Evolutionary conservation across 306 rosid genomes (phyloP), one percentile per base, ranked within the genome.

Genomic region (Alnus glutinosa): DNA sequence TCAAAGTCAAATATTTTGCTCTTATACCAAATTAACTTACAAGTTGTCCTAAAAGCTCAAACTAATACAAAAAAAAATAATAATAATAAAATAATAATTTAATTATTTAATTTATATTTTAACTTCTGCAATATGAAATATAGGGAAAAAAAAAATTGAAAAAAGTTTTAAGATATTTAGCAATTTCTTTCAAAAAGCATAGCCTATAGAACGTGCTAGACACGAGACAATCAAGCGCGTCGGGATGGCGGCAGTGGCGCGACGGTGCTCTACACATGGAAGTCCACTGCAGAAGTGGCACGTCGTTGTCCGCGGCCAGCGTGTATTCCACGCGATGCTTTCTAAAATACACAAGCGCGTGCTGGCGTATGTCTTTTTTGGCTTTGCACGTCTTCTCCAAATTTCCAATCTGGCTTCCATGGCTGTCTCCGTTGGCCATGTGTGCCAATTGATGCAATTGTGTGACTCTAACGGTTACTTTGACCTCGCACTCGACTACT

Each of bases 201-300:
- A 12, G 19, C 3, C 6, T 54, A 16, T 16, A 18, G 19, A 34
- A 46, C 70, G 70, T 63, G 7, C 5, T 12, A 1, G 0, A n/a
- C 44, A 63, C 46, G 9, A 5, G 10, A 34, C 70, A 2, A 34
- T 30, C 13, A 63, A 11, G 70, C 46, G 70, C 42, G 19, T 34
- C n/a, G 37, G 8, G 16, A 10, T 1, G 13, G 19, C 10, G 1
- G 69, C 69, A 36, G 69, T 4, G 19, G 42, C 44, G 4, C 46
- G n/a, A 63, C 44, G 42, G 46, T 63, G 70, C 70, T 63, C 42
- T 2, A 63, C 16, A 32, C 39, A 5, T 12, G 70, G 70, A 63
- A 63, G 46, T 63, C 70, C 46, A 63, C 46, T 63, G 16, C n/a
- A 10, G 70, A 13, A 34, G 70, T 32, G 70, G 70, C 70, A 63